A percentile compares a stretch with the other conserved stretches of the same genome.
Conservation (phyloP, 2,329 filamentous ascomycete species). For the Fusarium sp. region DNA sequence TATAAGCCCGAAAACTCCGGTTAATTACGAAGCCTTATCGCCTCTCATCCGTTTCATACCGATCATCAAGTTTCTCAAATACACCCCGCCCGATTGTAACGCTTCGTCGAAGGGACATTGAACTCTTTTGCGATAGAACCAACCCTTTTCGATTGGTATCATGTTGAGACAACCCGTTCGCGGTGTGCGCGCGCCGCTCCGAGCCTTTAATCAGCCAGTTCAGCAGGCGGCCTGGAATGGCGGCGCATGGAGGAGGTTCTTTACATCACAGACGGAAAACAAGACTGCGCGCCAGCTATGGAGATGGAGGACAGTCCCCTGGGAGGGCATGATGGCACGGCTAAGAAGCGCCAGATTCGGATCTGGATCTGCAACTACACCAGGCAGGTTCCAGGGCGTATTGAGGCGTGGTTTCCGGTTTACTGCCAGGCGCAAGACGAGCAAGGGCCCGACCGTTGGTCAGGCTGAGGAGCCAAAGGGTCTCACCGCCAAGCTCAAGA, state of each 20-base stretch:
- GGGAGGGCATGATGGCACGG: constrained; percentile 40
- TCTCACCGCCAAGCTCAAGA: constrained; percentile 81
- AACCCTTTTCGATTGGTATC: background rate
- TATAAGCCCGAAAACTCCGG: constrained; percentile 47
- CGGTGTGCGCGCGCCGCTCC: constrained; percentile 42
- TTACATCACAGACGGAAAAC: constrained; percentile 47
- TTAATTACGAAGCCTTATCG: constrained; percentile 35
- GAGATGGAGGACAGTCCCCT: constrained; percentile 37
- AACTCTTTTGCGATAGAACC: background rate
- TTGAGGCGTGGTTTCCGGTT: constrained; percentile 56
- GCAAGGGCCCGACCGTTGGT: constrained; percentile 42
- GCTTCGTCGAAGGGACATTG: background rate
- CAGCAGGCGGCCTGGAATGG: constrained; percentile 49
- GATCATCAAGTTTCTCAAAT: constrained; percentile 31
- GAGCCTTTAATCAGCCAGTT: constrained; percentile 36
- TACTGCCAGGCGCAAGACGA: constrained; percentile 53
- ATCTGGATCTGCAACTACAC: constrained; percentile 37
- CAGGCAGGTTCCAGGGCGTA: constrained; percentile 42
- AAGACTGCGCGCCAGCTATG: constrained; percentile 42
- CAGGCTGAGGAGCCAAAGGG: constrained; percentile 58
- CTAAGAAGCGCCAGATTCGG: constrained; percentile 36
- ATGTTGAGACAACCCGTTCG: constrained; percentile 52
- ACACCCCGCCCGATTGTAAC: constrained; percentile 8
- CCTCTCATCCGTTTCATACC: constrained; percentile 33
- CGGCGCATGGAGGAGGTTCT: constrained; percentile 49